These are phyloP conservation scores for Neospermospora avenae DNA, from an alignment of 2,329 filamentous ascomycete species.

Conservation along the genomic window DNA sequence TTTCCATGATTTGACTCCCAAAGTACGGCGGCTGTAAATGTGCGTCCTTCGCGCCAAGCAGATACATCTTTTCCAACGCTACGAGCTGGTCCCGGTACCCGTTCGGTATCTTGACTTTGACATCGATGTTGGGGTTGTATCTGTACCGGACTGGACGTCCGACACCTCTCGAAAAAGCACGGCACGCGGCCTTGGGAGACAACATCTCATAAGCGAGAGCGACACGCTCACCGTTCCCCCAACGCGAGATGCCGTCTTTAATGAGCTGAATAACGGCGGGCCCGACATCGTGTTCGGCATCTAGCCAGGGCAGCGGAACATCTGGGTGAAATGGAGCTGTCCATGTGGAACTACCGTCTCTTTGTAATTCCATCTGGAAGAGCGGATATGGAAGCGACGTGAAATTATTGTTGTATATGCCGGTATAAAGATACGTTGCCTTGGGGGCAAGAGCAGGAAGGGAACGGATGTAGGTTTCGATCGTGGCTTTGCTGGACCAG, in stretches of 20 bases:
- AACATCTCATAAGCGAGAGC: constrained; percentile 89
- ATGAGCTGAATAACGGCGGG: constrained; percentile 90
- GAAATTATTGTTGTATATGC: constrained; percentile 99
- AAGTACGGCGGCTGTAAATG: constrained; percentile 59
- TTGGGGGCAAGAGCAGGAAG: constrained; percentile 61
- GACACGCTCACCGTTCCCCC: constrained; percentile 70
- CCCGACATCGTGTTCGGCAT: constrained; percentile 93
- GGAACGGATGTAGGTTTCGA: constrained; percentile 86
- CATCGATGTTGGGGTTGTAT: constrained; percentile 67
- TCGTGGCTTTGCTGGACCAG: constrained; percentile 88
- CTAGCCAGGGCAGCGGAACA: constrained; percentile 87
- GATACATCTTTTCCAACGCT: constrained; percentile 59
- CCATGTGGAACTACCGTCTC: constrained; percentile 86
- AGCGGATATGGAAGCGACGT: constrained; percentile 88
- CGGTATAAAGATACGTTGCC: constrained; percentile 91
- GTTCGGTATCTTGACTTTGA: constrained; percentile 79
- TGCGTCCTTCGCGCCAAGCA: constrained; percentile 44
- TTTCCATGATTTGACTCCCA: constrained; percentile 54
- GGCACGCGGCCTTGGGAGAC: constrained; percentile 77
- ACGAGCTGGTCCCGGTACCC: constrained; percentile 89
- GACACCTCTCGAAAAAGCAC: constrained; percentile 74
- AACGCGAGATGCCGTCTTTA: constrained; percentile 85
- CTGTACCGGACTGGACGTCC: constrained; percentile 76
- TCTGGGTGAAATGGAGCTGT: constrained; percentile 90
- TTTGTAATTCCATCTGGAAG: constrained; percentile 88